These are phyloP conservation scores for Nothophaeocryptopus gaeumannii DNA, from an alignment of 2,329 filamentous ascomycete genomes.

Conservation along the genomic window DNA sequence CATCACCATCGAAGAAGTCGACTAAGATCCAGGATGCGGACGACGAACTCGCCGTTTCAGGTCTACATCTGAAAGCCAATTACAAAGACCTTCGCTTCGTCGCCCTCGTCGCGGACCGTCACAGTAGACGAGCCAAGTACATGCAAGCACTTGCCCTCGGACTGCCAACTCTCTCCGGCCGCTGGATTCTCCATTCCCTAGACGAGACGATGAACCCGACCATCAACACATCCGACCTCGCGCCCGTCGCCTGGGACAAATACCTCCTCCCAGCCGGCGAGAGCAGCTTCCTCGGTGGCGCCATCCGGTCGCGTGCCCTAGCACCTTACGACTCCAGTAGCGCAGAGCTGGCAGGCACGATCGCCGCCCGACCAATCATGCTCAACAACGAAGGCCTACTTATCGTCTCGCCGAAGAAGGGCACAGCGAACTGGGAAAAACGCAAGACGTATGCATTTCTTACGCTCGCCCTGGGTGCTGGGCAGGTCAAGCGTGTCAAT, in stretches of 20 bases:
- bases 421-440: slow-evolving; percentile 56
- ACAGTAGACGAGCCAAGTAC: slow-evolving; percentile 86
- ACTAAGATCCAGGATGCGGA: slow-evolving; percentile 7
- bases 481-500: slow-evolving; percentile 61
- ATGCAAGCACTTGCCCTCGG: slow-evolving; percentile 91
- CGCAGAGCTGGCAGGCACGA: slow-evolving; percentile 56
- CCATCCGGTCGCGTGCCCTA: slow-evolving; percentile 71
- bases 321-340: slow-evolving; percentile 56
- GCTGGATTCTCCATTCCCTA: slow-evolving; percentile 76
- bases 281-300: slow-evolving; percentile 71
- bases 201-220: slow-evolving; percentile 19
- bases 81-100: slow-evolving; percentile 67
- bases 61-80: slow-evolving; percentile 48
- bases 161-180: slow-evolving; percentile 76
- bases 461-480: slow-evolving; percentile 72
- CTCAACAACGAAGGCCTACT: slow-evolving; percentile 64
- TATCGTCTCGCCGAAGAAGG: slow-evolving; percentile 62
- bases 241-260: slow-evolving; percentile 69
- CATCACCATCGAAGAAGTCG: slow-evolving; percentile 23
- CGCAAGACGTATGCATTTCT: slow-evolving; percentile 76
- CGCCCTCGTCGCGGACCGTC: slow-evolving; percentile 78
- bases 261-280: slow-evolving; percentile 86
- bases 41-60: slow-evolving; percentile 6
- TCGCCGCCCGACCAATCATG: slow-evolving; percentile 45
- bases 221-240: slow-evolving; percentile 43